These are phyloP conservation scores for Dorcoceras hygrometricum DNA, from an alignment of 257 asterid genomes.

Conservation along the genomic window DNA sequence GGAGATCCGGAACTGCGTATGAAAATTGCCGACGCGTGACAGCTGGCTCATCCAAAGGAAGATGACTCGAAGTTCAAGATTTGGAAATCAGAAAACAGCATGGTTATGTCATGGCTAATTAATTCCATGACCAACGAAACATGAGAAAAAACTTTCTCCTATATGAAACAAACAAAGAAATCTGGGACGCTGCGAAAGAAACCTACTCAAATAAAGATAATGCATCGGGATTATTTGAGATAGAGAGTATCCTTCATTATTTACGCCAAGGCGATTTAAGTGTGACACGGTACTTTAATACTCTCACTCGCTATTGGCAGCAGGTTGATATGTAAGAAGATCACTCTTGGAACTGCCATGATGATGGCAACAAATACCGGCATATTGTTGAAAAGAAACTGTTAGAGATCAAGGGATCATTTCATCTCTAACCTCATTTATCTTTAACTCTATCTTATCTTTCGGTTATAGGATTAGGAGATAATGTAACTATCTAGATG, in stretches of 20 bases:
- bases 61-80: neutral
- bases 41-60: neutral
- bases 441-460: too few species aligned
- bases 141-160: neutral
- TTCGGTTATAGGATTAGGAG: too few species aligned
- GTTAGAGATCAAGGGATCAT: too few species aligned
- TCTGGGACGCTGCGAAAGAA: constrained; percentile 5
- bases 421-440: too few species aligned
- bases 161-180: neutral
- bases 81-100: neutral
- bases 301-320: constrained; percentile 5
- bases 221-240: neutral
- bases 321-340: constrained; percentile 2
- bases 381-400: neutral
- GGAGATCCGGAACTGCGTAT: too few species aligned
- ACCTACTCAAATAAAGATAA: neutral
- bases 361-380: neutral
- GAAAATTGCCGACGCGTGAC: too few species aligned
- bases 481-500: too few species aligned
- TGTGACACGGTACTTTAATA: neutral
- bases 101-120: too few species aligned
- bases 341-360: neutral
- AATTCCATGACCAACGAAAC: constrained; percentile 5
- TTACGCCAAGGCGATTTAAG: neutral
- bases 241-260: neutral